Conservation (phyloP, 192 early-diverging fungal genomes). For the Umbelopsis ramanniana region DNA sequence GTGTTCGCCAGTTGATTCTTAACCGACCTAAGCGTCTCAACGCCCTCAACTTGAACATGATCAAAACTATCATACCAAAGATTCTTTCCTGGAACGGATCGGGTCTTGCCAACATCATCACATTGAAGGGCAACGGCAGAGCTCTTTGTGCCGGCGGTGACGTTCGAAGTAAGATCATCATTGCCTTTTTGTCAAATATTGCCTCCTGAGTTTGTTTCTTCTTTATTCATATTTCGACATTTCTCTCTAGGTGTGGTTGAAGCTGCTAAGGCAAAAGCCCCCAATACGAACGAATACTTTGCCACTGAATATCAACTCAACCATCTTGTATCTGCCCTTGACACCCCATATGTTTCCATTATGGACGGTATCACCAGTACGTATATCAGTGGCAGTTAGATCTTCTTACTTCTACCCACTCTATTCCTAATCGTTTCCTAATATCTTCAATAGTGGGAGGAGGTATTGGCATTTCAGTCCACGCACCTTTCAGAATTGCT, state of each 20-base stretch:
- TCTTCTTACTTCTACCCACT: not conserved
- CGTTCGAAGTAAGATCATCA: conserved; percentile 52
- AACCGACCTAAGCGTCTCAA: conserved; percentile 85
- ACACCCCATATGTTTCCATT: conserved; percentile 89
- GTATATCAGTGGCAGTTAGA: not conserved
- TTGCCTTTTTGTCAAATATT: not conserved
- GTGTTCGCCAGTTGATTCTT: conserved; percentile 65
- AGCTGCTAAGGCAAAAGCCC: conserved; percentile 44
- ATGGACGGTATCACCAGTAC: conserved; percentile 86
- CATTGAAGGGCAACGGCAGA: conserved; percentile 73
- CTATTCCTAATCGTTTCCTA: not conserved
- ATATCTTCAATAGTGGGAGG: conserved; percentile 81
- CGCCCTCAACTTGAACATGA: conserved; percentile 85
- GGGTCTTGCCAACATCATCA: conserved; percentile 85
- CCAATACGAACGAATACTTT: conserved; percentile 81
- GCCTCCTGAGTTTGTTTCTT: no score
- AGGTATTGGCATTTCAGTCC: conserved; percentile 92
- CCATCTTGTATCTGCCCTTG: conserved; percentile 87
- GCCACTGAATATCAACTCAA: conserved; percentile 90
- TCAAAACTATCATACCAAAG: conserved; percentile 69
- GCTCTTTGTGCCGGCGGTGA: conserved; percentile 96
- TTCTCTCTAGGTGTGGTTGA: conserved; percentile 46
- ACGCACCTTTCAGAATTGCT: conserved; percentile 93
- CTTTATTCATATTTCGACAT: not conserved
- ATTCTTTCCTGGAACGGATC: conserved; percentile 77